Base-by-base conservation (phyloP, 345 rosid genomes). In the Angophora floribunda region DNA sequence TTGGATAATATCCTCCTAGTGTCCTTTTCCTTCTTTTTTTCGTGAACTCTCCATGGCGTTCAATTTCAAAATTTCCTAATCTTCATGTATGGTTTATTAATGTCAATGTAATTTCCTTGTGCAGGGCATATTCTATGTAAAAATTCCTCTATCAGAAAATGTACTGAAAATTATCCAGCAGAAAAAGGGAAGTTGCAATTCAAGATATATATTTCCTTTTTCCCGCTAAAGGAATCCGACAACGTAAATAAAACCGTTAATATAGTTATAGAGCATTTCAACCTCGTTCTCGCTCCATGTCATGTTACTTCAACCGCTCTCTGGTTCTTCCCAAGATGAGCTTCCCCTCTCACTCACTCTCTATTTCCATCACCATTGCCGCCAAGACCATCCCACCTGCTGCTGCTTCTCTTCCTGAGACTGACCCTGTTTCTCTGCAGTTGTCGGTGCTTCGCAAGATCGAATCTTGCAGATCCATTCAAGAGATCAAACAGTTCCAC, bases 401-500 rank as follows among this genome's bases (percentile, higher is more conserved):
- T 75, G 49, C 82, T 21, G 0, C 82, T 36, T 36, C 41, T 36
- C 41, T 4, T 75, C 49, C 84, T 3, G 84, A 10, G 49, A 0
- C 59, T 21, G 52, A 52, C 80, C 24, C 70, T 17, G 86, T 51
- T 79, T 50, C 80, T 11, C 30, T 5, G 63, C 88, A 89, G 16
- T 79, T 75, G 55, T 22, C 45, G 21, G 85, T 88, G 52, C 87
- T 91, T 87, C 82, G 70, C 52, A 86, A 49, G 78, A 88, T 92
- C 57, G 91, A 93, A 57, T 91, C 88, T 6, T 90, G 92, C 86
- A 90, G 88, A 61, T 91, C 94, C 7, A 30, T 87, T 2, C 85
- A 16, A 78, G 87, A 91, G 87, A 21, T 92, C 30, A 91, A 91
- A 63, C 93, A 93, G 87, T 55, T 93, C 13, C 96, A 93, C 17